These are phyloP conservation scores for Piper longum DNA, from an alignment of 164 flowering plant genomes.

Conservation along the genomic window DNA sequence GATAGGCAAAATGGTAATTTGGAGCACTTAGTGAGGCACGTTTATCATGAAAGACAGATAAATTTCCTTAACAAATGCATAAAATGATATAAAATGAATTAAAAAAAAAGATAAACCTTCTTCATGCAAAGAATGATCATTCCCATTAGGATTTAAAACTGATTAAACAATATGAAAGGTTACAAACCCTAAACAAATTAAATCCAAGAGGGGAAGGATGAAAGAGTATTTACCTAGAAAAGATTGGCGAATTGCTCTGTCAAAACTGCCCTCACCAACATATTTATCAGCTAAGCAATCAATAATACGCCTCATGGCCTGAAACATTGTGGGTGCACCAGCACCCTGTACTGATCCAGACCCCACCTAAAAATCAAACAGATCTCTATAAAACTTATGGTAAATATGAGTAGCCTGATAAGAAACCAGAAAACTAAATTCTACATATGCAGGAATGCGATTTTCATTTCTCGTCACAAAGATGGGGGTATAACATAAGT, in stretches of 20 bases:
- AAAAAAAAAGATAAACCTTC: no score
- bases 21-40: neutral
- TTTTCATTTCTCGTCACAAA: no score
- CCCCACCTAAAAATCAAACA: constrained; percentile 46
- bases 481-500: no score
- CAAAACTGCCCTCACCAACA: constrained; percentile 50
- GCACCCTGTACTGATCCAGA: constrained; percentile 87
- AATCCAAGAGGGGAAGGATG: neutral
- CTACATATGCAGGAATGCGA: neutral
- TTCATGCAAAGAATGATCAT: no score
- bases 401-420: neutral
- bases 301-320: constrained; percentile 76
- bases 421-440: neutral
- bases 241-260: constrained; percentile 76
- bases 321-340: constrained; percentile 97
- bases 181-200: neutral
- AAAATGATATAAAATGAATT: no score
- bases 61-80: neutral
- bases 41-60: neutral
- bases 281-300: constrained; percentile 38
- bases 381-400: neutral
- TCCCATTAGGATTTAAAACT: no score
- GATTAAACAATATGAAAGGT: neutral
- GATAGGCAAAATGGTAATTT: neutral
- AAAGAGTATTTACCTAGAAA: constrained; percentile 44